phyloP scores from a whole-genome alignment of 306 rosid species.

The Lupinus albus region DNA sequence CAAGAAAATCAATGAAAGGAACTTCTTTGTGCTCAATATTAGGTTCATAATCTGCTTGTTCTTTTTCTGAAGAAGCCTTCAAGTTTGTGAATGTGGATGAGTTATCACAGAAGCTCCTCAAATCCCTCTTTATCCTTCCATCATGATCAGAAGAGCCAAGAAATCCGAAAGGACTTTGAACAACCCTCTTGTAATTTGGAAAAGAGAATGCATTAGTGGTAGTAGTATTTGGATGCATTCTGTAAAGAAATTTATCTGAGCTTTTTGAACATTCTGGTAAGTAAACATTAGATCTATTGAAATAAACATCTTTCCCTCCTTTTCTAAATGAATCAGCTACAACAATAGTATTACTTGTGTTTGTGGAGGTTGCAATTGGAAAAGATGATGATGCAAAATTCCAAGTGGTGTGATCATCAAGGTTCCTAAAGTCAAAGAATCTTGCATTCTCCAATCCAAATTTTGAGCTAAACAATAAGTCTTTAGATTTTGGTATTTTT shows the following conservation, averaged over 20 bases:
- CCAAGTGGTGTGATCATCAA: slow-evolving; percentile 56
- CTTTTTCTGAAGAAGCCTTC: slow-evolving; percentile 46
- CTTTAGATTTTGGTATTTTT: slow-evolving; percentile 39
- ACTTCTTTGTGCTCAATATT: slow-evolving; percentile 48
- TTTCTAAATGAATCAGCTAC: slow-evolving; percentile 31
- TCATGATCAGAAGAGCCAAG: slow-evolving; percentile 36
- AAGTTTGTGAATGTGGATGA: slow-evolving; percentile 45
- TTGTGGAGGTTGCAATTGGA: slow-evolving; percentile 23
- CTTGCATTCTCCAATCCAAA: slow-evolving; percentile 42
- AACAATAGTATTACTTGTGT: not conserved
- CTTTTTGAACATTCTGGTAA: slow-evolving; percentile 46
- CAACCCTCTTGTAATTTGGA: slow-evolving; percentile 53
- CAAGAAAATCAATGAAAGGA: slow-evolving; percentile 89
- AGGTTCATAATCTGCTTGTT: slow-evolving; percentile 43
- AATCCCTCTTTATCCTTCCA: slow-evolving; percentile 41
- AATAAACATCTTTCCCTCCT: slow-evolving; percentile 41
- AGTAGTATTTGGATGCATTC: slow-evolving; percentile 45
- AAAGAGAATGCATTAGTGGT: slow-evolving; percentile 32
- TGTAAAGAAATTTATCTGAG: slow-evolving; percentile 42
- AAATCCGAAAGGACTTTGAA: slow-evolving; percentile 50
- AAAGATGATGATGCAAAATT: slow-evolving; percentile 52
- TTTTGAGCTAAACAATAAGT: slow-evolving; percentile 30
- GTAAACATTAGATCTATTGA: slow-evolving; percentile 37
- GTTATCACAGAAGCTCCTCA: slow-evolving; percentile 39
- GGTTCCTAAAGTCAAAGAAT: slow-evolving; percentile 51